Conservation (phyloP, 2,329 filamentous ascomycete species). For the Penicillium psychrosexuale region DNA sequence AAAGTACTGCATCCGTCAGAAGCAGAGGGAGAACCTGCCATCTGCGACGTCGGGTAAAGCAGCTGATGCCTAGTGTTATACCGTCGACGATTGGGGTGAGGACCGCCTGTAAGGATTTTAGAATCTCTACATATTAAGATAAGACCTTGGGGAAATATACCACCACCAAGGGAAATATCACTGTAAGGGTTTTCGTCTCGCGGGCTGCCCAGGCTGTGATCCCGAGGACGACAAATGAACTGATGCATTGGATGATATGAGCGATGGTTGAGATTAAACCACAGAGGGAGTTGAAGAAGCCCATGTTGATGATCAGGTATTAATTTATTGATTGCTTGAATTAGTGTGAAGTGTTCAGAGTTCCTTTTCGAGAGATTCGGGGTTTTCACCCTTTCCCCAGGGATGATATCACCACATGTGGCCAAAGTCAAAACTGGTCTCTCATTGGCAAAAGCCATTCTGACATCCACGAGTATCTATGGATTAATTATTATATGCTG, state of each 20-base stretch:
- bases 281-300: slow-evolving; percentile 10
- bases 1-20: slow-evolving; percentile 9
- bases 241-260: slow-evolving; percentile 12
- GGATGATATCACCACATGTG: slow-evolving; percentile 8
- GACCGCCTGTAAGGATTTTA: slow-evolving; percentile 4
- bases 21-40: slow-evolving; percentile 14
- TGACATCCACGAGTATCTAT: neutral
- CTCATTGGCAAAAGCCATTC: neutral
- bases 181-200: slow-evolving; percentile 17
- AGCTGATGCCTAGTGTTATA: slow-evolving; percentile 6
- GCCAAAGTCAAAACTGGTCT: neutral
- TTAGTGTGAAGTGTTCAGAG: neutral
- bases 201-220: slow-evolving; percentile 21
- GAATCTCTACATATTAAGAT: neutral
- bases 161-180: slow-evolving; percentile 17
- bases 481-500: neutral
- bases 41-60: slow-evolving; percentile 3
- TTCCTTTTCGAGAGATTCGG: neutral
- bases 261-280: slow-evolving; percentile 9
- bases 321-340: neutral
- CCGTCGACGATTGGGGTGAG: slow-evolving; percentile 10
- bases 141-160: slow-evolving; percentile 4
- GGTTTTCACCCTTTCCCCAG: neutral
- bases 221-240: slow-evolving; percentile 19
- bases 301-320: neutral